Conservation (phyloP, 2,329 filamentous ascomycete species). For the Colletotrichum aenigma region DNA sequence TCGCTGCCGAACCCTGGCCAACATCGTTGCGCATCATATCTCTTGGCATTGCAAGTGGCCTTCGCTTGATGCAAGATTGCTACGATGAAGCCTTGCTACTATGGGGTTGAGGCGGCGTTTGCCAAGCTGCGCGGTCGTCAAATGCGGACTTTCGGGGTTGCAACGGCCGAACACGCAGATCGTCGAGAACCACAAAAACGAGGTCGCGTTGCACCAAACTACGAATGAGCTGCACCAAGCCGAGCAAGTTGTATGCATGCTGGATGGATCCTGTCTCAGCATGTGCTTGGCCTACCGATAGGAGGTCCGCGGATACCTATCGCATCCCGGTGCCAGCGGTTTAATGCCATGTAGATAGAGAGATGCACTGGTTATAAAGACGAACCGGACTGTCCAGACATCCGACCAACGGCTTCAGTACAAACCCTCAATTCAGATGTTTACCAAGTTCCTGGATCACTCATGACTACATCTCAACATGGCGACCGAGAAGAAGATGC, state of each 20-base stretch:
- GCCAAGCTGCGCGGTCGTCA: not conserved
- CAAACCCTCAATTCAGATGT: not conserved
- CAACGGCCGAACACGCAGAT: not conserved
- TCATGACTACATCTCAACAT: not conserved
- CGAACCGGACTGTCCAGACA: not conserved
- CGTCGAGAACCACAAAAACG: not conserved
- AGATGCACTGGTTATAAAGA: not conserved
- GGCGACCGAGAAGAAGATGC: not conserved
- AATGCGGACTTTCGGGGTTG: not conserved
- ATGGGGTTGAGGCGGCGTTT: not conserved
- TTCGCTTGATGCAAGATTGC: not conserved
- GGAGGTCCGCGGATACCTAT: not conserved
- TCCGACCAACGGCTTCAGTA: not conserved
- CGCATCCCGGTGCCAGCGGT: not conserved
- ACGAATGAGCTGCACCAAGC: not conserved
- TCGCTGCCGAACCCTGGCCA: not conserved
- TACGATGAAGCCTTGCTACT: not conserved
- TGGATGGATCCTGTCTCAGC: not conserved
- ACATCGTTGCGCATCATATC: not conserved
- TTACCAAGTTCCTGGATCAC: not conserved
- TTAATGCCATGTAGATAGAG: not conserved
- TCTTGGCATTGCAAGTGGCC: not conserved
- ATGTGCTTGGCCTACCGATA: not conserved
- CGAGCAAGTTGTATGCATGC: not conserved
- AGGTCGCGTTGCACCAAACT: not conserved